A percentile compares a stretch with the other conserved stretches of the same genome.
Conservation (phyloP, 2,329 filamentous ascomycete genomes). For the Trichoderma harzianum region DNA sequence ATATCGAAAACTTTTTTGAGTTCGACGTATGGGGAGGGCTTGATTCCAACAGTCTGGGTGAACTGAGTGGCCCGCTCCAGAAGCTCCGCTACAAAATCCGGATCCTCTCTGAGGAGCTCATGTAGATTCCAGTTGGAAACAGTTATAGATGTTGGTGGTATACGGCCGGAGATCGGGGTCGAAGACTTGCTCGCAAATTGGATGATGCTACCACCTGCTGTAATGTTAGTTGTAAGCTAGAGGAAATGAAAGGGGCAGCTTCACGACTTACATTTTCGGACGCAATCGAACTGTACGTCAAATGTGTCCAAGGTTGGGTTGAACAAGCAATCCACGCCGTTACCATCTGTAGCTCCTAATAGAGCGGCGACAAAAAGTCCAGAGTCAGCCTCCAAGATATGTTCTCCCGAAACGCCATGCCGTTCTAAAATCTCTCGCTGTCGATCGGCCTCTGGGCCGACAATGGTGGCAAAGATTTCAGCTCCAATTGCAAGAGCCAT, state of each 20-base stretch:
- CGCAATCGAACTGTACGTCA: slow-evolving; percentile 33
- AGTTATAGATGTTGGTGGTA: slow-evolving; percentile 24
- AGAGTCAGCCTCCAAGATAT: slow-evolving; percentile 38
- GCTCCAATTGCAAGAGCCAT: slow-evolving; percentile 38
- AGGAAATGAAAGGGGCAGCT: neutral
- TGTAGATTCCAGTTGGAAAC: slow-evolving; percentile 35
- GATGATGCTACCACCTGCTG: slow-evolving; percentile 33
- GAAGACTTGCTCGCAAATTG: slow-evolving; percentile 30
- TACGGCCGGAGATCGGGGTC: slow-evolving; percentile 18
- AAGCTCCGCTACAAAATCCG: slow-evolving; percentile 30
- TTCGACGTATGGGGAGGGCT: neutral
- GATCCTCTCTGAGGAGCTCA: slow-evolving; percentile 33
- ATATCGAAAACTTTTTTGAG: slow-evolving; percentile 22
- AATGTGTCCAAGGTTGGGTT: slow-evolving; percentile 41
- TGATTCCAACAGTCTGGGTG: neutral
- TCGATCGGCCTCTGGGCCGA: slow-evolving; percentile 25
- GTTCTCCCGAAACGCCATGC: slow-evolving; percentile 33
- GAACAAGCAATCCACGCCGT: slow-evolving; percentile 43
- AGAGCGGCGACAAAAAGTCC: slow-evolving; percentile 35
- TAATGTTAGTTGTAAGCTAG: neutral
- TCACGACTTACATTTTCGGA: slow-evolving; percentile 34
- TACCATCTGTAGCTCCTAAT: slow-evolving; percentile 30
- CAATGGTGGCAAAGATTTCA: slow-evolving; percentile 42
- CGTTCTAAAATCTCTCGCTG: slow-evolving; percentile 38
- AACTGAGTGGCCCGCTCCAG: slow-evolving; percentile 24